Conservation (phyloP, 495 filamentous ascomycete genomes). For the Penicillium coprophilum region DNA sequence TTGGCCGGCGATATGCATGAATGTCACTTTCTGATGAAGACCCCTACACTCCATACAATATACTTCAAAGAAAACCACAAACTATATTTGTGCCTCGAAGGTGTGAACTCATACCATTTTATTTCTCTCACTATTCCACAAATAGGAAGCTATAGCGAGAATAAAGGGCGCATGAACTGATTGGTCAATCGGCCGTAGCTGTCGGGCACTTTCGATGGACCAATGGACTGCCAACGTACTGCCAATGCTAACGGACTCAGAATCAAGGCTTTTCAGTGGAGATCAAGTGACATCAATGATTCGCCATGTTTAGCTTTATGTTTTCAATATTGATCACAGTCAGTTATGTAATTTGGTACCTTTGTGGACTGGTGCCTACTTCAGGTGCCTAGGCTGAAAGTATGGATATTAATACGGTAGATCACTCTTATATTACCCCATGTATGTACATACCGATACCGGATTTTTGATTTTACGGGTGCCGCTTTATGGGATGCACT, state of each 20-base stretch:
- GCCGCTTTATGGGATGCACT: no score
- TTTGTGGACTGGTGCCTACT: constrained; percentile 22
- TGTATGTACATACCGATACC: no score
- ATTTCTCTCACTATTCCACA: not conserved
- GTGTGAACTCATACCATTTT: not conserved
- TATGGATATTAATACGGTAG: constrained; percentile 2
- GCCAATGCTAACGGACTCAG: not conserved
- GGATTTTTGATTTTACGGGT: no score
- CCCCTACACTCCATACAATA: no score
- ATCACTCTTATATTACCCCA: no score
- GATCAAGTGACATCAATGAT: not conserved
- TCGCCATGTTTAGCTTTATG: constrained; percentile 11
- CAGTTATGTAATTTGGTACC: not conserved
- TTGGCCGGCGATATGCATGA: not conserved
- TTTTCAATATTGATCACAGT: not conserved
- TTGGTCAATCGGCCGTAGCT: constrained; percentile 1
- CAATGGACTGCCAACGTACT: not conserved
- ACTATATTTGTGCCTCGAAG: not conserved
- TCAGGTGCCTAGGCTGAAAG: no score
- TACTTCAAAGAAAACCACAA: not conserved
- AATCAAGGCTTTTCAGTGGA: not conserved
- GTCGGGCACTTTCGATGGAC: not conserved
- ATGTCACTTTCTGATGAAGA: not conserved
- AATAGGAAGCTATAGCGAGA: not conserved
- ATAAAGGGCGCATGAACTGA: not conserved